These are phyloP conservation scores for Lachancea sp. DNA, from an alignment of 805 yeast species.

Conservation along the genomic window DNA sequence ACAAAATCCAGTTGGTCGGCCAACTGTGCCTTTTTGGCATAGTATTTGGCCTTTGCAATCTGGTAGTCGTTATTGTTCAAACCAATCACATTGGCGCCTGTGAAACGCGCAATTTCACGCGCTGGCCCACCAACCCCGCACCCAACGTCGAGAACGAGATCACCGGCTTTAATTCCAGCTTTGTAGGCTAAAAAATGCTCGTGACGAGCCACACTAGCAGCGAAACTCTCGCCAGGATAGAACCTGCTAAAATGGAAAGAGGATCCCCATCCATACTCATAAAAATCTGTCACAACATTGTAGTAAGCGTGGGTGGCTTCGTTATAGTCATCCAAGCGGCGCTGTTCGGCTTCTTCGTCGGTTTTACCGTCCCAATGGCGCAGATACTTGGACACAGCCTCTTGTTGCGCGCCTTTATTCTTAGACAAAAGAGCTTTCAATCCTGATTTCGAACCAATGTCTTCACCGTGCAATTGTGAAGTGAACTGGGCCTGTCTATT, in stretches of 20 bases:
- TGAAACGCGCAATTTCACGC: slow-evolving; percentile 87
- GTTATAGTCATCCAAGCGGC: slow-evolving; percentile 79
- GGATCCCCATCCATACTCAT: slow-evolving; percentile 99
- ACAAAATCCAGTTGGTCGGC: slow-evolving; percentile 74
- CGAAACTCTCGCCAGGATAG: slow-evolving; percentile 87
- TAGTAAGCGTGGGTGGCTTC: slow-evolving; percentile 91
- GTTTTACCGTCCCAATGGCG: slow-evolving; percentile 96
- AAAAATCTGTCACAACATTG: slow-evolving; percentile 94
- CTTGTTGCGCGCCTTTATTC: slow-evolving; percentile 69
- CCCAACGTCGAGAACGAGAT: slow-evolving; percentile 93
- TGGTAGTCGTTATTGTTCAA: slow-evolving; percentile 96
- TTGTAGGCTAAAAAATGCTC: slow-evolving; percentile 90
- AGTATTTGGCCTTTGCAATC: slow-evolving; percentile 81
- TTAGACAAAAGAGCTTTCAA: slow-evolving; percentile 70
- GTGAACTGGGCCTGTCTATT: slow-evolving; percentile 56
- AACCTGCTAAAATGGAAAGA: slow-evolving; percentile 96
- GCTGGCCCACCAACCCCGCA: slow-evolving; percentile 99
- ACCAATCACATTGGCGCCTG: slow-evolving; percentile 82
- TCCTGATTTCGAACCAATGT: slow-evolving; percentile 58
- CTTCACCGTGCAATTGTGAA: slow-evolving; percentile 78
- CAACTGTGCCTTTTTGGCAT: slow-evolving; percentile 60
- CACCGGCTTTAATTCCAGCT: slow-evolving; percentile 70
- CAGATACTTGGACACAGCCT: slow-evolving; percentile 85
- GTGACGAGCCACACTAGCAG: slow-evolving; percentile 93
- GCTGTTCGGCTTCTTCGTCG: slow-evolving; percentile 59